Percentiles rank a stretch among this genome's conserved stretches.
phyloP scores from a whole-genome alignment of 768 basidiomycete genomes.

The Collybia mongolica region DNA sequence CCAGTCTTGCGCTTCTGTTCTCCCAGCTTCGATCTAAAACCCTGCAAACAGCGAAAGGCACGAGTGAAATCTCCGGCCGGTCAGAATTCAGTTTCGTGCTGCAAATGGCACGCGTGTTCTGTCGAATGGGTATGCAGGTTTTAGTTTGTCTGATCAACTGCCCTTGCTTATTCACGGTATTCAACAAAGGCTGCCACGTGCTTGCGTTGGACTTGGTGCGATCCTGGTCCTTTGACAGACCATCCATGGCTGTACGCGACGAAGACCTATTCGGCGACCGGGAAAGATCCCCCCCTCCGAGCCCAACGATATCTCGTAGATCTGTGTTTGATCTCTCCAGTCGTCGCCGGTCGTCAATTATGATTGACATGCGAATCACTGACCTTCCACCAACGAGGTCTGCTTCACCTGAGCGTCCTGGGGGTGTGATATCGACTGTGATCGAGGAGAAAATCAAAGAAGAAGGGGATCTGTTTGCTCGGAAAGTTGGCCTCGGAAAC shows the following conservation, averaged over 20 bases:
- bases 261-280: slow-evolving; percentile 5
- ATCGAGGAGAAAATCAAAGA: slow-evolving; percentile 41
- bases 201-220: slow-evolving; percentile 88
- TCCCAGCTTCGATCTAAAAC: slow-evolving; percentile 88
- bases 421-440: slow-evolving; percentile 15
- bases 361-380: slow-evolving; percentile 87
- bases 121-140: slow-evolving; percentile 78
- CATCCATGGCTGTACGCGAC: slow-evolving; percentile 40
- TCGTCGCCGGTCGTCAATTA: slow-evolving; percentile 68
- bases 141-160: not conserved
- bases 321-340: slow-evolving; percentile 50
- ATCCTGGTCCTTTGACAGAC: slow-evolving; percentile 90
- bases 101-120: slow-evolving; percentile 92
- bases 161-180: not conserved
- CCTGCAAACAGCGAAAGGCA: slow-evolving; percentile 90
- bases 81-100: slow-evolving; percentile 95
- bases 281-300: slow-evolving; percentile 35
- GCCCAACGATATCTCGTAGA: slow-evolving; percentile 42
- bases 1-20: slow-evolving; percentile 87
- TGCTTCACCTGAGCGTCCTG: slow-evolving; percentile 42
- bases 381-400: slow-evolving; percentile 57
- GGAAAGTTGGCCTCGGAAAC: slow-evolving; percentile 75
- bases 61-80: slow-evolving; percentile 83
- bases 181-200: slow-evolving; percentile 75
- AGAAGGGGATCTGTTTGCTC: slow-evolving; percentile 58